A percentile compares a stretch with the other conserved stretches of the same genome.
phyloP scores from a whole-genome alignment of 1,284 basidiomycete genomes.

The Butyriboletus regius region DNA sequence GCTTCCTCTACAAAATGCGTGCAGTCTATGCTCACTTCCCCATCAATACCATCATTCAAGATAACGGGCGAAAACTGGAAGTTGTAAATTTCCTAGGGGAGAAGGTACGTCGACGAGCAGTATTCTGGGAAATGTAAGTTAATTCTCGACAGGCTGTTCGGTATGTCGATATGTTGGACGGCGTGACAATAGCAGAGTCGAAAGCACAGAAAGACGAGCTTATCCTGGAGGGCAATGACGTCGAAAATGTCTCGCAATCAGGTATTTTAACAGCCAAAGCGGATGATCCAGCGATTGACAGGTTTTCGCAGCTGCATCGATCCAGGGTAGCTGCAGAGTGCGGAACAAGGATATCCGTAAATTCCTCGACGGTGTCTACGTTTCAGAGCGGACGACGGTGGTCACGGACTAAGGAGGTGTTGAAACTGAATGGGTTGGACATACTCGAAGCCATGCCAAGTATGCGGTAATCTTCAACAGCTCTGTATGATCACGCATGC shows the following conservation, averaged over 20 bases:
- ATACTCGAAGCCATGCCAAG: slow-evolving; percentile 14
- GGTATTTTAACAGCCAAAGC: slow-evolving; percentile 37
- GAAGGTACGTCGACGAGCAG: slow-evolving; percentile 51
- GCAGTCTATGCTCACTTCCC: slow-evolving; percentile 99
- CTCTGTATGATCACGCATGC: slow-evolving; percentile 28
- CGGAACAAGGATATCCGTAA: slow-evolving; percentile 98
- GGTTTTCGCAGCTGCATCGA: slow-evolving; percentile 68
- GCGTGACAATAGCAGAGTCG: slow-evolving; percentile 83
- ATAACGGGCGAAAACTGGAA: slow-evolving; percentile 72
- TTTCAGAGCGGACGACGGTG: slow-evolving; percentile 74
- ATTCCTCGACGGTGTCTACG: slow-evolving; percentile 89
- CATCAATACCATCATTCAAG: slow-evolving; percentile 97
- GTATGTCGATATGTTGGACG: slow-evolving; percentile 85
- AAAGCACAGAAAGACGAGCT: slow-evolving; percentile 96
- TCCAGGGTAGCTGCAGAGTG: slow-evolving; percentile 89
- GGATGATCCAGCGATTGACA: slow-evolving; percentile 1
- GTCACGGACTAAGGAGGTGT: slow-evolving; percentile 37
- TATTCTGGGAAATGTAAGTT: neutral
- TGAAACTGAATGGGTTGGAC: slow-evolving; percentile 6
- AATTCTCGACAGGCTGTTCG: slow-evolving; percentile 65
- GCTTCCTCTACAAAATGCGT: slow-evolving; percentile 99
- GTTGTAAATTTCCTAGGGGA: slow-evolving; percentile 98
- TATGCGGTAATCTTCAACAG: slow-evolving; percentile 20
- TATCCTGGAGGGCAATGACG: slow-evolving; percentile 87
- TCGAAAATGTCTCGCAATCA: slow-evolving; percentile 92